phyloP scores from a whole-genome alignment of 805 yeast species.

The Ogataea ramenticola region DNA sequence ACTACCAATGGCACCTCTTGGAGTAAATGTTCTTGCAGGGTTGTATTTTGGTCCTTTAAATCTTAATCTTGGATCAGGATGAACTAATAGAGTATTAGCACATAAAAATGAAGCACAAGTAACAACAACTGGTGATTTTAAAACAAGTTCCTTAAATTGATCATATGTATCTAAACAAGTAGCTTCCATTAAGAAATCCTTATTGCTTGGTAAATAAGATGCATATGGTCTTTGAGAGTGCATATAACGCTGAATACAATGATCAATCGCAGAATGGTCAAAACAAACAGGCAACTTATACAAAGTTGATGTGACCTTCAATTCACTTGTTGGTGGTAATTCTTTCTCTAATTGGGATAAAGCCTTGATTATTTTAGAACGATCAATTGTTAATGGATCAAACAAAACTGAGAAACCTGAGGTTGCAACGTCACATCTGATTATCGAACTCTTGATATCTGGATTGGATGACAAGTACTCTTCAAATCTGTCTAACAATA shows the following conservation, averaged over 20 bases:
- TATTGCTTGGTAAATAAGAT: slow-evolving; percentile 97
- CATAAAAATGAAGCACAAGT: slow-evolving; percentile 96
- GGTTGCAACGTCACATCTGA: slow-evolving; percentile 96
- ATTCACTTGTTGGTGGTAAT: slow-evolving; percentile 63
- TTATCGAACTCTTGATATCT: slow-evolving; percentile 73
- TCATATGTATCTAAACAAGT: slow-evolving; percentile 72
- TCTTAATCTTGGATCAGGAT: slow-evolving; percentile 93
- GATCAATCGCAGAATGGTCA: slow-evolving; percentile 83
- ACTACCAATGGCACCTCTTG: slow-evolving; percentile 94
- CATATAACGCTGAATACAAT: slow-evolving; percentile 82
- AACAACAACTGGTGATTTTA: slow-evolving; percentile 87
- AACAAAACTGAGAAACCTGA: slow-evolving; percentile 82
- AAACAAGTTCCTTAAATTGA: slow-evolving; percentile 76
- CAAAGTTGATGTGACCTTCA: slow-evolving; percentile 81
- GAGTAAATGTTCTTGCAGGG: slow-evolving; percentile 93
- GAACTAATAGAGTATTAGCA: slow-evolving; percentile 93
- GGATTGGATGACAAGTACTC: slow-evolving; percentile 53
- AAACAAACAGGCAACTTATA: slow-evolving; percentile 92
- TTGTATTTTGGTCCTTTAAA: slow-evolving; percentile 89
- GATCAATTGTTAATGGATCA: slow-evolving; percentile 56
- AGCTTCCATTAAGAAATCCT: slow-evolving; percentile 86
- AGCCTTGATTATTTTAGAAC: slow-evolving; percentile 51
- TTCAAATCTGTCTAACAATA: slow-evolving; percentile 48
- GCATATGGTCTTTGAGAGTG: slow-evolving; percentile 92
- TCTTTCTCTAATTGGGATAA: slow-evolving; percentile 71